These are phyloP conservation scores for Cytidiella melzeri DNA, from an alignment of 768 basidiomycete genomes.

Conservation along the genomic window DNA sequence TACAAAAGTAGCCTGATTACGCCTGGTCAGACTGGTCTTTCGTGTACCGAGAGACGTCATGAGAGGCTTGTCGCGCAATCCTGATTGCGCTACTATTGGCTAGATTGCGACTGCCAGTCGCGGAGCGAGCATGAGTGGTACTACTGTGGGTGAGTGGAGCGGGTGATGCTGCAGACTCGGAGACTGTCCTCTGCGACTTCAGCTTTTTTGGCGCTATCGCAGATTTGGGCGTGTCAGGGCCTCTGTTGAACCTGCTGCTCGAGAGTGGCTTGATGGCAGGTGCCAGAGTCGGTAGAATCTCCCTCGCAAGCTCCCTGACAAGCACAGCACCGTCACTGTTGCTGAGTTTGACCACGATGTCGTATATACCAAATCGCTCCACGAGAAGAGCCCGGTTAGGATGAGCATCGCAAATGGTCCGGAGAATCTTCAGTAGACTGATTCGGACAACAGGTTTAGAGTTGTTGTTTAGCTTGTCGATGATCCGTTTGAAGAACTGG, in stretches of 20 bases:
- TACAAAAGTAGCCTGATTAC: too few relatives aligned
- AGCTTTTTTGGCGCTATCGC: slow-evolving; percentile 56
- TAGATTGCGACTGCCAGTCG: background rate
- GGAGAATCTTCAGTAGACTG: slow-evolving; percentile 80
- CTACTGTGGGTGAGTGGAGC: slow-evolving; percentile 4
- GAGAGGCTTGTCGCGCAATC: background rate
- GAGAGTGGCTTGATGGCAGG: slow-evolving; percentile 59
- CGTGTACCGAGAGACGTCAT: background rate
- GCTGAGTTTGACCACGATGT: slow-evolving; percentile 75
- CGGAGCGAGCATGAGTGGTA: slow-evolving; percentile 2
- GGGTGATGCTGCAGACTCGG: slow-evolving; percentile 39
- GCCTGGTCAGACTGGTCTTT: background rate
- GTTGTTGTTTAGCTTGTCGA: slow-evolving; percentile 70
- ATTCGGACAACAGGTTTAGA: slow-evolving; percentile 82
- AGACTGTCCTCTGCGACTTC: slow-evolving; percentile 57
- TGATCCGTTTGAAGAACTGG: slow-evolving; percentile 81
- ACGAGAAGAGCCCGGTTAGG: slow-evolving; percentile 80
- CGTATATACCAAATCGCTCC: slow-evolving; percentile 73
- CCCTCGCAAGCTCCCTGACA: slow-evolving; percentile 82
- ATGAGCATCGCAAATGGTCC: slow-evolving; percentile 83
- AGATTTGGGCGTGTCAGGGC: slow-evolving; percentile 33
- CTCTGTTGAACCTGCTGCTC: slow-evolving; percentile 25
- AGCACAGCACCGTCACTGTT: slow-evolving; percentile 86
- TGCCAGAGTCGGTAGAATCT: slow-evolving; percentile 72
- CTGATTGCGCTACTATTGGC: background rate